A percentile compares a stretch with the other conserved stretches of the same genome.
Evolutionary conservation across 164 flowering plant species (phyloP).

Genomic region (Litsea cubeba): DNA sequence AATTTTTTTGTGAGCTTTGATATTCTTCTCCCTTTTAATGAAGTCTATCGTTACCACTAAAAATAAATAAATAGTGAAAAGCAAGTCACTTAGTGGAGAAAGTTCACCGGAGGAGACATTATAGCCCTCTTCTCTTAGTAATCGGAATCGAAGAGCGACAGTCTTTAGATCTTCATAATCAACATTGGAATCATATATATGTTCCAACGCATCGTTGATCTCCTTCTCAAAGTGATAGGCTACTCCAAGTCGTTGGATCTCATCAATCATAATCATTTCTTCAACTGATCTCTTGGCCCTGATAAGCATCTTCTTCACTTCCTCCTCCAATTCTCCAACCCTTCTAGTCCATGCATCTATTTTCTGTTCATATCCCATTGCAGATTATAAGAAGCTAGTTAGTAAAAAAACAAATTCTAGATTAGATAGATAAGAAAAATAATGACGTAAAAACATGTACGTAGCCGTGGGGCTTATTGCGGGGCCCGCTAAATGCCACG

Average conservation of each 20-base stretch:
- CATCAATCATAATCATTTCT: background rate
- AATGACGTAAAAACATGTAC: too few species aligned
- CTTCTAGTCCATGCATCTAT: too few species aligned
- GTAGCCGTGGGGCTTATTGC: too few species aligned
- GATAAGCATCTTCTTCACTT: background rate
- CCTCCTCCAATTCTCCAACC: background rate
- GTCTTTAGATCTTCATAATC: background rate
- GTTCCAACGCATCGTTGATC: background rate
- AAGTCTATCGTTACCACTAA: too few species aligned
- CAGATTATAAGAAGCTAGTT: too few species aligned
- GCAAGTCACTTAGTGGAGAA: background rate
- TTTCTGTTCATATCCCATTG: too few species aligned
- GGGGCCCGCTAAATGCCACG: too few species aligned
- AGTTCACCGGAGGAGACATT: slow-evolving; percentile 1
- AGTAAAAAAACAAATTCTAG: too few species aligned
- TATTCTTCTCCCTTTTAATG: too few species aligned
- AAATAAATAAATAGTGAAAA: too few species aligned
- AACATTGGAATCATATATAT: background rate
- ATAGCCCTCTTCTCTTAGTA: slow-evolving; percentile 3
- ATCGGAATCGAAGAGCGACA: background rate
- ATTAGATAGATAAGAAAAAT: too few species aligned
- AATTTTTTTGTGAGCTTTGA: too few species aligned
- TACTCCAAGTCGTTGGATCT: background rate
- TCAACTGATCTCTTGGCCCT: background rate
- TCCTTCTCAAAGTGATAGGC: background rate